Conservation (phyloP, 306 rosid genomes). For the Prunus dulcis region DNA sequence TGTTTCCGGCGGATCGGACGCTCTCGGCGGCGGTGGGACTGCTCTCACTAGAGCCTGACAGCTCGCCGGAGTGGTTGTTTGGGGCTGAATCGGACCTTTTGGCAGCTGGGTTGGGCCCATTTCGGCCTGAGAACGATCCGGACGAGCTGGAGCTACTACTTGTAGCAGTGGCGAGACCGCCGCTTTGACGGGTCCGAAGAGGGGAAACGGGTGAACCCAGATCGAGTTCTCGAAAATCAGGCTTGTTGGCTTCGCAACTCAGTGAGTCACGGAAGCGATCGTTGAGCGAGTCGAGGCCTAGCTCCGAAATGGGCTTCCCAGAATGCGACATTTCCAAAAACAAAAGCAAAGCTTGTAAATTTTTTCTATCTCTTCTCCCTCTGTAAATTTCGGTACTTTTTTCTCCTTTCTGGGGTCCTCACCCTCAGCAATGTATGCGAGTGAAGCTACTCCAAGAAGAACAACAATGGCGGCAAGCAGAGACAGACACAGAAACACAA, state of each 20-base stretch:
- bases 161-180: slow-evolving; percentile 39
- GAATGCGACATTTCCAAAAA: slow-evolving; percentile 67
- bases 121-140: slow-evolving; percentile 79
- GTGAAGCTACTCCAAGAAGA: slow-evolving; percentile 15
- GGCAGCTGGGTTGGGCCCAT: slow-evolving; percentile 32
- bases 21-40: slow-evolving; percentile 66
- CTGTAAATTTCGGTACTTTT: neutral
- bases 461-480: neutral
- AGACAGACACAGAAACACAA: neutral
- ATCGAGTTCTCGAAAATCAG: slow-evolving; percentile 87
- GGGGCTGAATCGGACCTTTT: slow-evolving; percentile 55
- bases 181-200: slow-evolving; percentile 49
- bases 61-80: slow-evolving; percentile 83
- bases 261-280: slow-evolving; percentile 65
- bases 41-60: slow-evolving; percentile 79
- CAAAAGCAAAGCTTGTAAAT: neutral
- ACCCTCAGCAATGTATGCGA: slow-evolving; percentile 41
- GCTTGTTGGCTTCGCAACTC: slow-evolving; percentile 66
- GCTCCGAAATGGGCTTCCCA: slow-evolving; percentile 52
- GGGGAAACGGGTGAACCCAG: slow-evolving; percentile 97
- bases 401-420: neutral
- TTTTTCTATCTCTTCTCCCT: neutral
- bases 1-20: slow-evolving; percentile 40
- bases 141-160: slow-evolving; percentile 92
- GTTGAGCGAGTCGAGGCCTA: slow-evolving; percentile 35